These are phyloP conservation scores for Phaeotremella skinneri DNA, from an alignment of 768 basidiomycete genomes.

Conservation along the genomic window DNA sequence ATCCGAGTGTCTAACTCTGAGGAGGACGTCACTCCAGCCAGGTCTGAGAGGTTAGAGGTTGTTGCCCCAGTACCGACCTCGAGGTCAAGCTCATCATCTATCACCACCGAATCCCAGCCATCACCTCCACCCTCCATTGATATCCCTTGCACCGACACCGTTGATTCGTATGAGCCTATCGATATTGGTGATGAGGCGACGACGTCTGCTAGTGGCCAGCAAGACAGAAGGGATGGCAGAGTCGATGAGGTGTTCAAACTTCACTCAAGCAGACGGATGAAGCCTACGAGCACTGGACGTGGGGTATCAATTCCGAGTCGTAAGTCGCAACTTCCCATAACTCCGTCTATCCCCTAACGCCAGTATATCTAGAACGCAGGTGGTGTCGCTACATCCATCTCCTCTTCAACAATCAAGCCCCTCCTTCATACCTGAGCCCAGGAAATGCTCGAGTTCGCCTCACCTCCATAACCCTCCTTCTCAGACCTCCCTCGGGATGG, in stretches of 20 bases:
- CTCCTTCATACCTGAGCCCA: slow-evolving; percentile 26
- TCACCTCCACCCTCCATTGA: slow-evolving; percentile 26
- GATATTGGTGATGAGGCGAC: slow-evolving; percentile 38
- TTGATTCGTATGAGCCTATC: slow-evolving; percentile 33
- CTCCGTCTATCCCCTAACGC: not conserved
- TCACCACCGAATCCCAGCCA: slow-evolving; percentile 32
- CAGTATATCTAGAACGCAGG: slow-evolving; percentile 25
- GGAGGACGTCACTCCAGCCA: slow-evolving; percentile 16
- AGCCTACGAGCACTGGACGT: slow-evolving; percentile 38
- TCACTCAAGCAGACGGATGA: slow-evolving; percentile 45
- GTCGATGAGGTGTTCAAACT: slow-evolving; percentile 46
- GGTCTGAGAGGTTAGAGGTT: slow-evolving; percentile 20
- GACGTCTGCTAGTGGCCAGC: slow-evolving; percentile 22
- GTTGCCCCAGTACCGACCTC: not conserved
- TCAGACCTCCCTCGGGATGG: slow-evolving; percentile 35
- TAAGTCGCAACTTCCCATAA: slow-evolving; percentile 14
- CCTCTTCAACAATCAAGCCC: slow-evolving; percentile 34
- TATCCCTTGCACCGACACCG: slow-evolving; percentile 9
- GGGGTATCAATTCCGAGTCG: slow-evolving; percentile 46
- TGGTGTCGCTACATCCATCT: slow-evolving; percentile 48
- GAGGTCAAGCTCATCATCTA: slow-evolving; percentile 24
- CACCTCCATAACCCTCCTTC: slow-evolving; percentile 41
- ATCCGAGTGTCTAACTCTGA: slow-evolving; percentile 12
- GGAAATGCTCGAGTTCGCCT: slow-evolving; percentile 28
- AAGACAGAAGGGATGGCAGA: slow-evolving; percentile 39